Evolutionary conservation across 148 eudicot genomes (phyloP), one percentile per base, ranked within the genome.

Genomic region (Vaccinium myrtillus): DNA sequence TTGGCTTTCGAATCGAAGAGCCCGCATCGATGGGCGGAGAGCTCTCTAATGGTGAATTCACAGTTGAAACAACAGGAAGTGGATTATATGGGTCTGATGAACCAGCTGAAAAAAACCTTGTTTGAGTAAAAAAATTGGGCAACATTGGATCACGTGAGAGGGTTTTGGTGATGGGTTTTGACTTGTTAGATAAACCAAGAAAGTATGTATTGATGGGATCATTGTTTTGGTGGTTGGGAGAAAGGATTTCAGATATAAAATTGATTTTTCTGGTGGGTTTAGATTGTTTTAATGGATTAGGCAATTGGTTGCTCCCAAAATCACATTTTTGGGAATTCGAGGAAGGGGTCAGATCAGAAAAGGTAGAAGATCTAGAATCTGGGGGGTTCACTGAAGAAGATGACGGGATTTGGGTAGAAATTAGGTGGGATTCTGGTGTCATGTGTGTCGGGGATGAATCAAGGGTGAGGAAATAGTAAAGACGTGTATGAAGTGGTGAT

Each of bases 1-100:
- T 77, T n/a, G 98, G 96, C 55, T 93, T 94, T 19, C 98, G 90
- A 8, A 92, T 89, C 36, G 98, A 95, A 67, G 91, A 88, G 25
- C 98, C 89, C 0, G 98, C 98, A 58, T 95, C 98, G 74, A 95
- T 93, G 4, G 89, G 86, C 74, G 56, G 73, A 7, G 90, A 82
- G 81, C 59, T 79, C 59, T 83, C 91, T 3, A 69, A 18, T 39
- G 83, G 87, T 16, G 88, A 77, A 75, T 43, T 79, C 16, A 39
- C 83, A 19, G 81, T 65, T 56, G 83, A 10, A 36, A 80, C 78
- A 58, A 58, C 83, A 58, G 70, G 71, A 61, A 65, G 21, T 27
- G 84, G 19, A 75, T 32, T 63, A 56, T 56, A 83, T 5, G 86
- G 86, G 80, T 59, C 76, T 5, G 79, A 75, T 71, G 81, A 9